Evolutionary conservation across 2,329 filamentous ascomycete genomes (phyloP).

Genomic region (Dactylellina haptotyla): DNA sequence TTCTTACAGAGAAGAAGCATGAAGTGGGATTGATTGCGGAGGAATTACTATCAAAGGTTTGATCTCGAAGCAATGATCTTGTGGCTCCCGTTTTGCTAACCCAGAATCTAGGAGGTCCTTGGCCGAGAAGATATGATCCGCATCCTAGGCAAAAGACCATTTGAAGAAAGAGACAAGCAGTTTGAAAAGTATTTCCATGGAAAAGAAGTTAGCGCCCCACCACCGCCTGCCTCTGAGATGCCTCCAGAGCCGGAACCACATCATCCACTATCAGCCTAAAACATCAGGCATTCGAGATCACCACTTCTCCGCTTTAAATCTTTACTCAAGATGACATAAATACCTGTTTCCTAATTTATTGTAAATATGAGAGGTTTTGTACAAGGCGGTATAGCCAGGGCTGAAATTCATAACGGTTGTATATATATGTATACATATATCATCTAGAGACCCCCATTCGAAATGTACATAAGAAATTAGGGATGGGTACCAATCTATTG

Average conservation of each 20-base stretch:
- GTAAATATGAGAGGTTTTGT: constrained; percentile 31
- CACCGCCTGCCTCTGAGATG: constrained; percentile 63
- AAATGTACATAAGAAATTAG: not conserved
- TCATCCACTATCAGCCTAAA: constrained; percentile 39
- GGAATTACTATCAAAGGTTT: constrained; percentile 81
- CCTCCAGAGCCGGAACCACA: constrained; percentile 45
- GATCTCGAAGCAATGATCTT: not conserved
- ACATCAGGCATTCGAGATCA: not conserved
- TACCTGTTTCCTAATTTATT: not conserved
- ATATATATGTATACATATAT: constrained; percentile 15
- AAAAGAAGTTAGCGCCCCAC: constrained; percentile 68
- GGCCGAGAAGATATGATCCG: constrained; percentile 91
- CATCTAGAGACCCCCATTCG: not conserved
- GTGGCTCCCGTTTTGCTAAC: not conserved
- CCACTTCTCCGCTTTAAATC: constrained; percentile 18
- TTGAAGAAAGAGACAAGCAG: constrained; percentile 79
- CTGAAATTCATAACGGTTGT: not conserved
- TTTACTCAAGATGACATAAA: not conserved
- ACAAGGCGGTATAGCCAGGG: too few relatives aligned
- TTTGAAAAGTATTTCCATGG: constrained; percentile 92
- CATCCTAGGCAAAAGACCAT: constrained; percentile 83
- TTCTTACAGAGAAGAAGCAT: constrained; percentile 84
- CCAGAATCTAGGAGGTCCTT: constrained; percentile 73
- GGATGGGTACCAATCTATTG: not conserved
- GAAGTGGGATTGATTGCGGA: constrained; percentile 91